Evolutionary conservation across 306 rosid species (phyloP), one percentile per base, ranked within the genome.

Genomic region (Aeschynomene evenia): DNA sequence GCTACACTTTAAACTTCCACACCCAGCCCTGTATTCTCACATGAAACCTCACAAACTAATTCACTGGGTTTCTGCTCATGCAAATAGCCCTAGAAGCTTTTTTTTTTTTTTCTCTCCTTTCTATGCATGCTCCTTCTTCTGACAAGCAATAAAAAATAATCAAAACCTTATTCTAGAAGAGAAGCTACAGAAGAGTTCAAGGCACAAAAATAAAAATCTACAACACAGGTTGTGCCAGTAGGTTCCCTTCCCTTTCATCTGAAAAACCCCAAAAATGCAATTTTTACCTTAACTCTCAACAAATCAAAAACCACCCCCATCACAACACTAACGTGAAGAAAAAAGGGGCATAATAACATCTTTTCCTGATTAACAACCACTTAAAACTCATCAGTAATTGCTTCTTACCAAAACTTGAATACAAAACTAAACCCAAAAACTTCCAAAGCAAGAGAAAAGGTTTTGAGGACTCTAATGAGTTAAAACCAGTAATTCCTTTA

Each of bases 101-200:
- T 51, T 55, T 16, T 0, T 6, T 24, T 36, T 51, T 55, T 16
- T 0, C 3, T 3, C 57, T 7, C 40, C 52, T n/a, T n/a, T 37
- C 24, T 33, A 29, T 13, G 37, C 18, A 46, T 14, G 42, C 62
- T 34, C 46, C 14, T 19, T 42, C 28, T 57, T 68, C 65, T 45
- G 72, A 73, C 23, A 16, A 23, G 8, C 13, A 55, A 40, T 72
- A 79, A 42, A 13, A 37, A 13, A 42, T 76, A 20, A 57, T 59
- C 26, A 23, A 60, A 12, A 61, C 50, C 39, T 29, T 19, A 68
- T 54, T 62, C 71, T 43, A 19, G 6, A 57, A 55, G 13, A 63
- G 14, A 12, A 22, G 15, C 48, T 26, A 28, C 13, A 37, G 14
- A 24, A 59, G 33, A 71, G 22, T 10, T 15, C 24, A 55, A 26